Base-by-base conservation (phyloP, 2,329 filamentous ascomycete genomes). In the Beauveria pseudobassiana region DNA sequence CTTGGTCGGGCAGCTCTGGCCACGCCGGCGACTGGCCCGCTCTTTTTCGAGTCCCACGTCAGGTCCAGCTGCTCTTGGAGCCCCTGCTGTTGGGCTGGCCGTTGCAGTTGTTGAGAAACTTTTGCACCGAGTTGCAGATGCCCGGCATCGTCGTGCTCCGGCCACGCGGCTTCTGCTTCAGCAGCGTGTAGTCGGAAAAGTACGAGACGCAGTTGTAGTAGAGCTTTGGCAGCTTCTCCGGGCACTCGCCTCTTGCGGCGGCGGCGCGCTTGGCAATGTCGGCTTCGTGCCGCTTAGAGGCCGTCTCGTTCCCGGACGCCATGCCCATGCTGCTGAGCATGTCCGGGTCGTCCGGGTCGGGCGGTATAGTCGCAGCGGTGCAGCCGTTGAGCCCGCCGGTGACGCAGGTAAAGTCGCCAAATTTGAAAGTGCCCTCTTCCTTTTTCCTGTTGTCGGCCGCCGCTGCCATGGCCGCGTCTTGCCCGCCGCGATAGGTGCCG, bases 61-160 rank as follows among this genome's bases (percentile, higher is more conserved):
- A 54, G 7, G 51, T 24, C 51, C 51, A 54, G 14, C 51, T 54
- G 3, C 20, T 54, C 20, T 42, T 24, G n/a, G 34, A n/a, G 12
- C 34, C 51, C 40, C 34, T 54, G 34, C 22, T 54, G 16, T 54
- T 38, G 30, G 49, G 18, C 49, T 52, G 26, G 6, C 49, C 49
- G 12, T 34, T 38, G 30, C 49, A 28, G 5, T 38, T 52, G 28
- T 52, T 38, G 49, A 52, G 49, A 14, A 52, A 52, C 30, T 52
- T 52, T 52, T 52, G 49, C 49, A 52, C 49, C n/a, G 49, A 52
- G 30, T 14, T 52, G 49, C 49, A 52, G n/a, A 52, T 52, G 28
- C 49, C 49, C 30, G 49, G 49, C 49, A 52, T 52, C 18, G 49
- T 52, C 7, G 49, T 52, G 30, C 26, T 30, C 28, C 20, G 30